Base-by-base conservation (phyloP, 2,329 filamentous ascomycete species). In the Diplodia seriata region DNA sequence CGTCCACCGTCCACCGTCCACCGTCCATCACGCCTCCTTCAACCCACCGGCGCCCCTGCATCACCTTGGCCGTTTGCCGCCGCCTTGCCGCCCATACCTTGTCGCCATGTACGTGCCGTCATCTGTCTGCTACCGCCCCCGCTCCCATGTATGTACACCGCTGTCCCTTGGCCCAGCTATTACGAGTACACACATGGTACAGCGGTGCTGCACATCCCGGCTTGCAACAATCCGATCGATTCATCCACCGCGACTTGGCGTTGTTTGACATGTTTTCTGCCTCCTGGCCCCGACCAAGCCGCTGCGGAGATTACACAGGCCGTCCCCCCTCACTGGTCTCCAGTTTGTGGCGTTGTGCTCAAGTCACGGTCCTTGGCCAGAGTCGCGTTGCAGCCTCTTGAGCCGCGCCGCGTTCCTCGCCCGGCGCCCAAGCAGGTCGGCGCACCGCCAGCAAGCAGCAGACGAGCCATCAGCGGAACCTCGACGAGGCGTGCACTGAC, bases 291-390 rank as follows among this genome's bases (percentile, higher is more conserved):
- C 2, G n/a, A 31, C 23, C 26, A 29, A 43, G 59, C 59, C 38
- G 43, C n/a, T 8, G n/a, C 59, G 59, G 59, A 63, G 33, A 63
- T 63, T 63, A 18, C 43, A 33, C 59, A 63, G 47, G 59, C 47
- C 59, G 26, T 51, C 8, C 26, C 59, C 43, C 43, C 59, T 63
- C 59, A 18, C 9, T 11, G 29, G 43, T 49, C 57, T 33, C 26
- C 57, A 26, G 20, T 5, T 18, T 43, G 57, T 50, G 57, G 57
- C 57, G 57, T 18, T 49, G 26, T 9, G 23, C 11, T 20, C 23
- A 6, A 14, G 12, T 20, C 11, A 20, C 57, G 40, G 57, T 54
- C n/a, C n/a, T 12, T 18, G 49, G 38, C 15, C 2, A 1, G 20
- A 26, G 8, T 29, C 14, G 6, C 14, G 14, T 53, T 20, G 31